Base-by-base conservation (phyloP, 495 filamentous ascomycete genomes). In the Penicillium cinerascens region DNA sequence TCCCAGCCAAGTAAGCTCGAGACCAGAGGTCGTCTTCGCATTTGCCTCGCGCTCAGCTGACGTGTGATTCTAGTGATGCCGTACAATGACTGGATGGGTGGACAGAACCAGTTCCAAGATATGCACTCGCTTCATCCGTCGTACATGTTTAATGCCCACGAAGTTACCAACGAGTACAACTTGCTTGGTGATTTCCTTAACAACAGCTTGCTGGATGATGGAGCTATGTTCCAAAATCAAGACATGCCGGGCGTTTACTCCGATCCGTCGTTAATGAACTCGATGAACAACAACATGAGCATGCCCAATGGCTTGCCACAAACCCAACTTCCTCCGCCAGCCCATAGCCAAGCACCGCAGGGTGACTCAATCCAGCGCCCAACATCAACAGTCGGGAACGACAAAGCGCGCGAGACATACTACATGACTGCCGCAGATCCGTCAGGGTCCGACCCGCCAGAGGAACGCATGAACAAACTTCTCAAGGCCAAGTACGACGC, bases 391-490 rank as follows among this genome's bases (percentile, higher is more conserved):
- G 76, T 84, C 21, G 84, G 85, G 1, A 77, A 82, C 38, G 90
- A 97, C 65, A 92, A 92, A 71, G 85, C 90, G 21, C 82, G 86
- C 51, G 95, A 97, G 63, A 84, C 75, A 33, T 99, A 95, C 71
- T 97, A 96, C 75, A 87, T 97, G 71, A 93, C 93, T 37, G 92
- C 95, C 10, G 93, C 93, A 25, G 93, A 99, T 64, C 93, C 93
- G 11, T 85, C 88, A 7, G 93, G 93, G 33, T 92, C 89, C 54
- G 90, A 93, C 64, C 84, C 87, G 15, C 92, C 93, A 22, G 91
- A 96, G 69, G 88, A 95, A 65, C 85, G 95, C 50, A 95, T 97
- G 89, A 88, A 93, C 67, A 90, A 91, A 59, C 85, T 98, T 1
- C 81, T 98, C 47, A 87, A 87, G 67, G 93, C 95, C 41, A 98